Conservation (phyloP, 768 basidiomycete species). For the Boletus pseudopeckii region DNA sequence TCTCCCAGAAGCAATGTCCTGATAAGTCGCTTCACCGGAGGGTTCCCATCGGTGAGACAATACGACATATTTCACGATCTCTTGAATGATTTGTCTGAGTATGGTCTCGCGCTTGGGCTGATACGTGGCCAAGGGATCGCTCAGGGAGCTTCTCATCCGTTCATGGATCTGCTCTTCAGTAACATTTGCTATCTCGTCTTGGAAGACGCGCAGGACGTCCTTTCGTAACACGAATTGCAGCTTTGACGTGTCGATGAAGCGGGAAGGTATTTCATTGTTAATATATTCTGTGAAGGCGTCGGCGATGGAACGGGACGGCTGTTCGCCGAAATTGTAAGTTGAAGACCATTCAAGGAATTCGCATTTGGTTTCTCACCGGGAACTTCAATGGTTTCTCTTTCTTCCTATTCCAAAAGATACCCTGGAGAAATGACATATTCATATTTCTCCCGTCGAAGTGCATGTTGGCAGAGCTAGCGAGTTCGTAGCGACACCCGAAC, state of each 20-base stretch:
- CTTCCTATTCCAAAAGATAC: background rate
- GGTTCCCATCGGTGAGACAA: conserved; percentile 14
- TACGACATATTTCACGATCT: conserved; percentile 9
- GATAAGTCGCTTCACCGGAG: conserved; percentile 7
- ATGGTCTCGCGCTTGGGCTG: background rate
- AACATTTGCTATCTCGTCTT: conserved; percentile 1
- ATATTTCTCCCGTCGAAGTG: background rate
- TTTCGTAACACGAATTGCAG: conserved; percentile 4
- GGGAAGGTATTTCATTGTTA: conserved; percentile 11
- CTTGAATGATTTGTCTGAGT: conserved; percentile 12
- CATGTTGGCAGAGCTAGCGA: background rate
- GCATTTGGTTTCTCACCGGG: background rate
- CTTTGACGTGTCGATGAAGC: conserved; percentile 5
- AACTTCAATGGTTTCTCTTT: background rate
- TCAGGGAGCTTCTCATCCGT: background rate
- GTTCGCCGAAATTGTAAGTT: background rate
- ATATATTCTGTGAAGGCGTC: conserved; percentile 11
- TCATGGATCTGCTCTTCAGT: conserved; percentile 1
- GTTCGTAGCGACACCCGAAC: too few relatives aligned
- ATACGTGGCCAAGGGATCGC: background rate
- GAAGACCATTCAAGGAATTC: background rate
- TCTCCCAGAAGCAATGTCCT: background rate
- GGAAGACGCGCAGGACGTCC: conserved; percentile 6
- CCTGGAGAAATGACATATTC: background rate
- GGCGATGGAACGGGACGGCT: background rate